Evolutionary conservation across 1,284 basidiomycete species (phyloP).

Genomic region (Irpex rosettiformis): DNA sequence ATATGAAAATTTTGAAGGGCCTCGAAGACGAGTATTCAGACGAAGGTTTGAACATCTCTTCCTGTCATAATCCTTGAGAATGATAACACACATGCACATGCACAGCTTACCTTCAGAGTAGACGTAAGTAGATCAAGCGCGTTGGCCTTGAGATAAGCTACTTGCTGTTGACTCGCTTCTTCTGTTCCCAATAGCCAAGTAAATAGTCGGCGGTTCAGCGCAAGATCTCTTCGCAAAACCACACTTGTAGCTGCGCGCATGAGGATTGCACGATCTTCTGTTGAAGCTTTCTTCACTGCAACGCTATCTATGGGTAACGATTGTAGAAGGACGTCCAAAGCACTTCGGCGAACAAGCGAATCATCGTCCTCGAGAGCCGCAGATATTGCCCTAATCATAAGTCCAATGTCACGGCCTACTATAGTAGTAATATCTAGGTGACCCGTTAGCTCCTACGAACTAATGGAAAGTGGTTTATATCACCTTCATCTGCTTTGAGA

Average conservation of each 20-base stretch:
- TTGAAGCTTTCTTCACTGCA: slow-evolving; percentile 61
- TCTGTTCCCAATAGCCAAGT: slow-evolving; percentile 88
- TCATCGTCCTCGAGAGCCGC: slow-evolving; percentile 90
- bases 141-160: slow-evolving; percentile 66
- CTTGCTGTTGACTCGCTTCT: slow-evolving; percentile 72
- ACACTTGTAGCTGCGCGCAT: slow-evolving; percentile 80
- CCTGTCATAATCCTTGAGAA: slow-evolving; percentile 32
- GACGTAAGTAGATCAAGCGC: slow-evolving; percentile 65
- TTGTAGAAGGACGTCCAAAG: slow-evolving; percentile 78
- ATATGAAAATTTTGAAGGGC: slow-evolving; percentile 95
- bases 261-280: slow-evolving; percentile 69
- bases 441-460: not conserved
- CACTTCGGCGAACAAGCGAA: slow-evolving; percentile 79
- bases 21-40: slow-evolving; percentile 73
- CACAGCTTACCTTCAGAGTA: slow-evolving; percentile 59
- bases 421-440: slow-evolving; percentile 64
- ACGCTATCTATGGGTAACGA: slow-evolving; percentile 72
- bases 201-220: slow-evolving; percentile 90
- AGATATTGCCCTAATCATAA: slow-evolving; percentile 91
- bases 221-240: slow-evolving; percentile 89
- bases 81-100: not conserved
- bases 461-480: slow-evolving; percentile 9
- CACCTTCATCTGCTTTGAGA: slow-evolving; percentile 68
- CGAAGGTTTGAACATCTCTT: slow-evolving; percentile 71
- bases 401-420: slow-evolving; percentile 83